These are phyloP conservation scores for Hyaloscypha bicolor DNA, from an alignment of 495 filamentous ascomycete species.

Conservation along the genomic window DNA sequence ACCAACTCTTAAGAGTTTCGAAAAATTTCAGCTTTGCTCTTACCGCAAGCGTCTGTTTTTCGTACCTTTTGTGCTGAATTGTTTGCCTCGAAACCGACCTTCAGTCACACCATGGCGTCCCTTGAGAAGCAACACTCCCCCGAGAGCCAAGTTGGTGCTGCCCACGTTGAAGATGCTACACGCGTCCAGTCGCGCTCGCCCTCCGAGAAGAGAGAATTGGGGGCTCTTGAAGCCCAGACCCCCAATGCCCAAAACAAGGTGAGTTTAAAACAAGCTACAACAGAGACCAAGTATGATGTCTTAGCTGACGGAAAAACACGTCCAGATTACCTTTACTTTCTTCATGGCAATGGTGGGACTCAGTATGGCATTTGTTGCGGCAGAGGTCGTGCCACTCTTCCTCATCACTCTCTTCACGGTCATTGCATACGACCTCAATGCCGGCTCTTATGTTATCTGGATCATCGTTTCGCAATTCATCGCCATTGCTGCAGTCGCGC, in stretches of 20 bases:
- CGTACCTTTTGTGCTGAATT: too few relatives aligned
- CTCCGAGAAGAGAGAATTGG: background rate
- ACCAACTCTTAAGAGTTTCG: too few relatives aligned
- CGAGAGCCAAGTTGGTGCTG: background rate
- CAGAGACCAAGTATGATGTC: background rate
- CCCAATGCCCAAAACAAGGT: background rate
- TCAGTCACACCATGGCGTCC: too few relatives aligned
- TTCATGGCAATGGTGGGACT: conserved; percentile 10
- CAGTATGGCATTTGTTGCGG: conserved; percentile 2
- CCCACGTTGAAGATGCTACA: background rate
- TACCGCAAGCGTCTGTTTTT: too few relatives aligned
- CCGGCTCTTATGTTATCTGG: conserved; percentile 1
- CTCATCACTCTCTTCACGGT: conserved; percentile 12
- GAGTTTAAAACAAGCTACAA: background rate
- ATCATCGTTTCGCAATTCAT: conserved; percentile 13
- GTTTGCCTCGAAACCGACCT: too few relatives aligned
- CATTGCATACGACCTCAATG: conserved; percentile 4
- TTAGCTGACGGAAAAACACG: background rate
- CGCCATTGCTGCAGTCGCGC: conserved; percentile 2
- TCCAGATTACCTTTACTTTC: conserved; percentile 5
- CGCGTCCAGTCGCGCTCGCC: background rate
- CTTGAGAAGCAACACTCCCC: too few relatives aligned
- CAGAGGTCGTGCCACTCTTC: conserved; percentile 5
- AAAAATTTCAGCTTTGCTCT: too few relatives aligned
- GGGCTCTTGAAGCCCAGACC: background rate